These are phyloP conservation scores for Jacaranda copaia DNA, from an alignment of 257 asterid species.

Conservation along the genomic window DNA sequence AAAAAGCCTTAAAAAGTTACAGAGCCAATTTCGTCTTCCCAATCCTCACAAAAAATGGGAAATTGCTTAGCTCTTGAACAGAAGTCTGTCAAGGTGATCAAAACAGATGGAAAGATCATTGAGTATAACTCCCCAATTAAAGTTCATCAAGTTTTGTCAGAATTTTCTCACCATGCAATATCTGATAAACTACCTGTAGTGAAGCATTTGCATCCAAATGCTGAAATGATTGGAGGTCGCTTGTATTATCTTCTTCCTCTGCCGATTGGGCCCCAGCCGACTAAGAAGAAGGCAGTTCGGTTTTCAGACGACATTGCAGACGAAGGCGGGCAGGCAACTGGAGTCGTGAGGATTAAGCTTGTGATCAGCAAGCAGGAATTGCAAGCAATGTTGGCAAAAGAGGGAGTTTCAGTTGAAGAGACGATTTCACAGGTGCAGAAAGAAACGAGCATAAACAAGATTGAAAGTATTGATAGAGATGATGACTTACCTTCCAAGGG, in stretches of 20 bases:
- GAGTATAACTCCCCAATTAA: slow-evolving; percentile 65
- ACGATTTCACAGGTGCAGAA: slow-evolving; percentile 46
- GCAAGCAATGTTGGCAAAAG: slow-evolving; percentile 61
- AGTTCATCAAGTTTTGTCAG: slow-evolving; percentile 63
- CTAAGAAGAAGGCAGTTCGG: slow-evolving; percentile 49
- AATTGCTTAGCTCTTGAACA: slow-evolving; percentile 67
- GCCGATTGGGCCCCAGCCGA: slow-evolving; percentile 37
- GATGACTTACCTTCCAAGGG: slow-evolving; percentile 11
- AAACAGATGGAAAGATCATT: slow-evolving; percentile 74
- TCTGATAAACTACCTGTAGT: slow-evolving; percentile 58
- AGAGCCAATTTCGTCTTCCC: slow-evolving; percentile 23
- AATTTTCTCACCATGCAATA: slow-evolving; percentile 61
- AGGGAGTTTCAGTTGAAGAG: slow-evolving; percentile 55
- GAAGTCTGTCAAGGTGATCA: slow-evolving; percentile 56
- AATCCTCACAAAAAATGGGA: slow-evolving; percentile 59
- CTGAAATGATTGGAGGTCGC: slow-evolving; percentile 59
- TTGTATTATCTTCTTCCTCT: slow-evolving; percentile 68
- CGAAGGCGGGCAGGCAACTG: slow-evolving; percentile 42
- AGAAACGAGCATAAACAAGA: slow-evolving; percentile 29
- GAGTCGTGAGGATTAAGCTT: slow-evolving; percentile 73
- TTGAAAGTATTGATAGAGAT: slow-evolving; percentile 24
- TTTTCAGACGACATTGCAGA: slow-evolving; percentile 49
- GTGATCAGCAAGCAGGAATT: slow-evolving; percentile 74
- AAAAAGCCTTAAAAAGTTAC: slow-evolving; percentile 3
- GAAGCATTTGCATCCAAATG: slow-evolving; percentile 58